Conservation (phyloP, 2,329 filamentous ascomycete genomes). For the Cytospora chrysosperma region DNA sequence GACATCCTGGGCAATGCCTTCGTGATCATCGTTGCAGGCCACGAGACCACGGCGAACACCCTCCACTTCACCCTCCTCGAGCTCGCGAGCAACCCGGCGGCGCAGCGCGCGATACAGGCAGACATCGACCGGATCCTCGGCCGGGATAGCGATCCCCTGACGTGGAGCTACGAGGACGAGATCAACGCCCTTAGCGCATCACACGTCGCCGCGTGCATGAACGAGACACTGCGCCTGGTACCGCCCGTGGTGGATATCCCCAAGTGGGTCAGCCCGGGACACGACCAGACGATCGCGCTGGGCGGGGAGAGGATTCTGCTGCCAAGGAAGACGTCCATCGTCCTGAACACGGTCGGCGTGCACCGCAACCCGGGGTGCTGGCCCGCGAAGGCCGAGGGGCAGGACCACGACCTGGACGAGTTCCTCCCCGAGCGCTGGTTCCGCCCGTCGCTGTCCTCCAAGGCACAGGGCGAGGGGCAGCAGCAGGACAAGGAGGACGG, state of each 20-base stretch:
- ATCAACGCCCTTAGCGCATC: slow-evolving; percentile 66
- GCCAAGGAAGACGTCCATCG: slow-evolving; percentile 56
- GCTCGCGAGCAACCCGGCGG: slow-evolving; percentile 63
- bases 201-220: slow-evolving; percentile 72
- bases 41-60: slow-evolving; percentile 77
- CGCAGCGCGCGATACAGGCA: slow-evolving; percentile 65
- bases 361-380: slow-evolving; percentile 73
- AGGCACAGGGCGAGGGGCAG: slow-evolving; percentile 22
- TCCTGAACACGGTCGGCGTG: slow-evolving; percentile 52
- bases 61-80: slow-evolving; percentile 69
- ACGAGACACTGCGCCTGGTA: slow-evolving; percentile 72
- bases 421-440: slow-evolving; percentile 76
- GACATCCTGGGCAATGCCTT: slow-evolving; percentile 75
- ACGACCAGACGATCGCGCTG: slow-evolving; percentile 58
- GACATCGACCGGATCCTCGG: slow-evolving; percentile 68
- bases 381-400: slow-evolving; percentile 53
- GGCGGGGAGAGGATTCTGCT: slow-evolving; percentile 58
- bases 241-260: slow-evolving; percentile 72
- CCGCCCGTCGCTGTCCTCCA: slow-evolving; percentile 29
- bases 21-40: slow-evolving; percentile 68
- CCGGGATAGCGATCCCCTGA: slow-evolving; percentile 48
- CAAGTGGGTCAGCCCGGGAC: slow-evolving; percentile 54
- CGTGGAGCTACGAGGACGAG: slow-evolving; percentile 70
- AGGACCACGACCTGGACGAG: slow-evolving; percentile 59
- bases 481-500: slow-evolving; percentile 31